phyloP scores from a whole-genome alignment of 805 yeast species.

The Clavispora carvajalis region DNA sequence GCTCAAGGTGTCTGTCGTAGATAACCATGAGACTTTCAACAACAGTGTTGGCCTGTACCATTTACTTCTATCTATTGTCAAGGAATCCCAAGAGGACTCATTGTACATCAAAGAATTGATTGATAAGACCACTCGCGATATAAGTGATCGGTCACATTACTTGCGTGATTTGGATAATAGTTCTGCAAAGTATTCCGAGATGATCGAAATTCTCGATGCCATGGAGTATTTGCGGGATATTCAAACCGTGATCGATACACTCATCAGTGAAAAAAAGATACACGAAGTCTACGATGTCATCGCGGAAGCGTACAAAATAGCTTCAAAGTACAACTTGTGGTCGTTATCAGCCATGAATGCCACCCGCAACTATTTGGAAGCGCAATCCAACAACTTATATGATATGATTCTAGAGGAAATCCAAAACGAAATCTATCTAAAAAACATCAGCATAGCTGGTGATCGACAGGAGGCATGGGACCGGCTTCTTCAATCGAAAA shows the following conservation, averaged over 20 bases:
- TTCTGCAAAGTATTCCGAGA: conserved; percentile 57
- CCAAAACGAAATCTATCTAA: conserved; percentile 61
- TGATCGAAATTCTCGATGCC: conserved; percentile 64
- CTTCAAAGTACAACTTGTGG: conserved; percentile 53
- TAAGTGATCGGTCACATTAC: conserved; percentile 49
- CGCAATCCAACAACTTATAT: conserved; percentile 57
- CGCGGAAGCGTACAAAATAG: conserved; percentile 35
- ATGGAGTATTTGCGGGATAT: conserved; percentile 55
- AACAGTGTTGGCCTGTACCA: conserved; percentile 82
- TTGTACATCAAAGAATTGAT: conserved; percentile 44
- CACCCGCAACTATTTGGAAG: conserved; percentile 46
- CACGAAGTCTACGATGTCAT: conserved; percentile 58
- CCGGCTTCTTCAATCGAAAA: conserved; percentile 18
- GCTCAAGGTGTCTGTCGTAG: conserved; percentile 68
- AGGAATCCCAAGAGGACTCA: conserved; percentile 60
- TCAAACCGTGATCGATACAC: conserved; percentile 60
- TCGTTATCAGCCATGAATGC: conserved; percentile 48
- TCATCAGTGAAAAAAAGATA: conserved; percentile 66
- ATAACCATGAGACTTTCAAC: conserved; percentile 79
- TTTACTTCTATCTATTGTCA: conserved; percentile 55
- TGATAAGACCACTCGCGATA: conserved; percentile 42
- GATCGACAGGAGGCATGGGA: conserved; percentile 10
- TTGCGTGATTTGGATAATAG: conserved; percentile 62
- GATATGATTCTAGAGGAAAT: conserved; percentile 75
- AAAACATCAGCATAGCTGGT: conserved; percentile 15